Conservation (phyloP, 306 rosid genomes). For the Heteromeles arbutifolia region DNA sequence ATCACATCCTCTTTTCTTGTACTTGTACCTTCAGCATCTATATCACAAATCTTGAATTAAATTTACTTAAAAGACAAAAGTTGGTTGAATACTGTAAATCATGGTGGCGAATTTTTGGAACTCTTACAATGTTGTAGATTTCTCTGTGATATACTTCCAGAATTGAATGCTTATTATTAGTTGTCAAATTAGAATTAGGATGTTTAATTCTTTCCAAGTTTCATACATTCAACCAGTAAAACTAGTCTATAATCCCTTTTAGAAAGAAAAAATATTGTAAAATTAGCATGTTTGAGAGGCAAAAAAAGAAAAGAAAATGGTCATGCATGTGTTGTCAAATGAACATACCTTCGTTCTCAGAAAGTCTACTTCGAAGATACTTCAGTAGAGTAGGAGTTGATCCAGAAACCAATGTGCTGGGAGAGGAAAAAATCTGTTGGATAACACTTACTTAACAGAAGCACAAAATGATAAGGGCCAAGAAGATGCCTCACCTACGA, state of each 20-base stretch:
- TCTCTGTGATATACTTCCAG: not conserved
- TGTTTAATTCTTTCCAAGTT: not conserved
- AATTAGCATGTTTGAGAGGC: not conserved
- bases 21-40: constrained; percentile 56
- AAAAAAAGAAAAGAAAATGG: not conserved
- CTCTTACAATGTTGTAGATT: not conserved
- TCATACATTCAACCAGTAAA: not conserved
- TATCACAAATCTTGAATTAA: constrained; percentile 13
- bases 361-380: constrained; percentile 78
- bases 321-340: constrained; percentile 12
- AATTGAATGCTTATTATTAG: not conserved
- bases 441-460: constrained; percentile 12
- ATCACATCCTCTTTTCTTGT: constrained; percentile 56
- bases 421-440: constrained; percentile 17
- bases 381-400: constrained; percentile 66
- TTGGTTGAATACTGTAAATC: not conserved
- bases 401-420: constrained; percentile 90
- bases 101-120: not conserved
- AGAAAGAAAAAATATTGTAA: not conserved
- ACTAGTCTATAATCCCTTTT: not conserved
- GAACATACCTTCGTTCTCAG: constrained; percentile 62
- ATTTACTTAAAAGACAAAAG: constrained; percentile 1
- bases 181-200: not conserved
- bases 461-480: constrained; percentile 6
- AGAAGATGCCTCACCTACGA: constrained; percentile 55